Base-by-base conservation (phyloP, 106 monocot genomes). In the Iris macrosiphon region DNA sequence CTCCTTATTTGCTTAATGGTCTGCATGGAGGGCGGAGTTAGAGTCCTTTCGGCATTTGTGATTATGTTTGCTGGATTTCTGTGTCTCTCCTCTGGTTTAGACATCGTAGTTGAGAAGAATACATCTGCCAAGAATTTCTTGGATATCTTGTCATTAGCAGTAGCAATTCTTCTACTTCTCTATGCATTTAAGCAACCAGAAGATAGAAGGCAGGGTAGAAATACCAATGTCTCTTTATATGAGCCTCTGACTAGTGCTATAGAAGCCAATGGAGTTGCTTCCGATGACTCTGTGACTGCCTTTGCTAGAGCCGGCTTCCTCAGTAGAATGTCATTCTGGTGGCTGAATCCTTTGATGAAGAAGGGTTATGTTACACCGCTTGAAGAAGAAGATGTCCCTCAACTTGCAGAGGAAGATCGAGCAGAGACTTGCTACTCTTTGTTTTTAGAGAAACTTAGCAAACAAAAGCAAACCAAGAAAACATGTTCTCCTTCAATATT, bases 271-370 rank as follows among this genome's bases (percentile, higher is more conserved):
- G 15, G 9, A 39, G 13, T 14, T 53, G 55, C 60, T 39, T 54
- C 20, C 16, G 28, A 34, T 31, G 37, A 21, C 28, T 20, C 28
- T 35, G 70, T 75, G 9, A 78, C 70, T 52, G 52, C 66, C 41
- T 78, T 72, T 48, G 60, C 81, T 12, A 61, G 11, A 50, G 85
- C 89, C 35, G 85, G 89, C 14, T 52, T 89, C 30, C 32, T 88
- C 13, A 78, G 75, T 40, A 79, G 52, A 60, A 63, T 89, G 63
- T 55, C 88, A 23, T 89, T 95, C 30, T 79, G 82, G 72, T 95
- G 94, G 94, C 31, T 95, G 51, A 88, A 85, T 40, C 60, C 83
- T 70, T 54, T 94, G 57, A 79, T 95, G 51, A 66, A 59, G 51
- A 64, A 76, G 44, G 94, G 94, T 4, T 73, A 57, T 20, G 41